Conservation (phyloP, 441 rosid genomes). For the Erodium chrysanthum region DNA sequence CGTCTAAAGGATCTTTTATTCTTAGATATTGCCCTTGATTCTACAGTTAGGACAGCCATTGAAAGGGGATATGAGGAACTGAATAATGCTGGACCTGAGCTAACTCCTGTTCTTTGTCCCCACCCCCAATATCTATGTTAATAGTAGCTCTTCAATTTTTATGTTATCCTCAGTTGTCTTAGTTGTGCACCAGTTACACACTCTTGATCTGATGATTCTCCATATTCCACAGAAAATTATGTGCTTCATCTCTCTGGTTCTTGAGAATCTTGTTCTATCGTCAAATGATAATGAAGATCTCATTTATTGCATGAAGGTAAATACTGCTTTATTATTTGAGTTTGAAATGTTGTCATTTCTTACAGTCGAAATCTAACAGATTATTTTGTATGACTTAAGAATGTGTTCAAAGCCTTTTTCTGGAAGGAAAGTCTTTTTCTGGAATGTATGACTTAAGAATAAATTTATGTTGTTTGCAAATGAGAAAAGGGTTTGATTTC, state of each 20-base stretch:
- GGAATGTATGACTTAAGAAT: too few species aligned
- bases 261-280: constrained; percentile 91
- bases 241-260: constrained; percentile 66
- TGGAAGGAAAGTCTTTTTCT: not conserved
- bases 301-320: constrained; percentile 83
- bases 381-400: not conserved
- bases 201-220: constrained; percentile 19
- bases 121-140: not conserved
- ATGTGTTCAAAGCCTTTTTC: not conserved
- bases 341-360: not conserved
- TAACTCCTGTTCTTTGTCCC: constrained; percentile 22
- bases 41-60: constrained; percentile 86
- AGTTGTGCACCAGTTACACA: constrained; percentile 5
- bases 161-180: constrained; percentile 8
- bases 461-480: not conserved
- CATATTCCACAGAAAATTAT: constrained; percentile 64
- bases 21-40: constrained; percentile 88
- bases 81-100: constrained; percentile 77
- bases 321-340: not conserved
- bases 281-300: constrained; percentile 92
- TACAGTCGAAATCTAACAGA: constrained; percentile 5
- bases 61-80: constrained; percentile 91
- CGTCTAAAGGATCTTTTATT: constrained; percentile 92
- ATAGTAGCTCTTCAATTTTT: constrained; percentile 10
- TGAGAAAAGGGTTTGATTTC: not conserved